These are phyloP conservation scores for Coniochaeta sp. DNA, from an alignment of 2,329 filamentous ascomycete genomes.

Conservation along the genomic window DNA sequence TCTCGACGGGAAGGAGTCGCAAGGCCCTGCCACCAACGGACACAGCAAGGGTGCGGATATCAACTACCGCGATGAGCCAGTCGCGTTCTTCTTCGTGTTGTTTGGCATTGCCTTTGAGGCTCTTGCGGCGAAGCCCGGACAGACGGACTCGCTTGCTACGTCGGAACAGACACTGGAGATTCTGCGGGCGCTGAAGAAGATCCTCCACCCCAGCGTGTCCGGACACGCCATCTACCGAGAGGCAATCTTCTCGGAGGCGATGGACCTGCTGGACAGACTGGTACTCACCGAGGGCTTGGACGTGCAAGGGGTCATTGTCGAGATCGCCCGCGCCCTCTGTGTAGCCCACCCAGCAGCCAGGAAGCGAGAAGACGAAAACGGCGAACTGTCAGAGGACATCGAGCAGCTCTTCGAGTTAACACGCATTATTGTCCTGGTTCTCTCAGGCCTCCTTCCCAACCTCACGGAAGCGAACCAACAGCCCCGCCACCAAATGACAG, in stretches of 20 bases:
- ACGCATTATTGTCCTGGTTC: conserved; percentile 87
- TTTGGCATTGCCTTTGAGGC: conserved; percentile 97
- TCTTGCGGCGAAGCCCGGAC: conserved; percentile 70
- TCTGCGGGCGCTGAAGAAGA: conserved; percentile 86
- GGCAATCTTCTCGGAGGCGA: conserved; percentile 92
- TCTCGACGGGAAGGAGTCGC: conserved; percentile 71
- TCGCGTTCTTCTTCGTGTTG: conserved; percentile 97
- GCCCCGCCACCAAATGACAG: conserved; percentile 71
- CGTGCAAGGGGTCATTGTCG: conserved; percentile 86
- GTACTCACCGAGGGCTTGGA: conserved; percentile 85
- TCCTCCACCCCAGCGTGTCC: conserved; percentile 86
- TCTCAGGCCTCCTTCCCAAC: conserved; percentile 82
- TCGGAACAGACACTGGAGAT: conserved; percentile 78
- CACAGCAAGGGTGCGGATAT: conserved; percentile 67
- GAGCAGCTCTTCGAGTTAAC: conserved; percentile 97
- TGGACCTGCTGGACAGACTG: conserved; percentile 88
- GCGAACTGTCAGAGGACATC: conserved; percentile 88
- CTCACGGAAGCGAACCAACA: conserved; percentile 59
- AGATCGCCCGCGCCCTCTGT: conserved; percentile 86
- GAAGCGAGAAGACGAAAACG: conserved; percentile 59
- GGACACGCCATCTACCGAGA: conserved; percentile 96
- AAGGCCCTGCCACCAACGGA: conserved; percentile 38
- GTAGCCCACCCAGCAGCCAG: conserved; percentile 86
- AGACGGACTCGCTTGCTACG: conserved; percentile 58
- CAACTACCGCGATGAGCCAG: conserved; percentile 95